Evolutionary conservation across 139 green algal species (phyloP), one percentile per base, ranked within the genome.

Genomic region (Chlorella sp.): DNA sequence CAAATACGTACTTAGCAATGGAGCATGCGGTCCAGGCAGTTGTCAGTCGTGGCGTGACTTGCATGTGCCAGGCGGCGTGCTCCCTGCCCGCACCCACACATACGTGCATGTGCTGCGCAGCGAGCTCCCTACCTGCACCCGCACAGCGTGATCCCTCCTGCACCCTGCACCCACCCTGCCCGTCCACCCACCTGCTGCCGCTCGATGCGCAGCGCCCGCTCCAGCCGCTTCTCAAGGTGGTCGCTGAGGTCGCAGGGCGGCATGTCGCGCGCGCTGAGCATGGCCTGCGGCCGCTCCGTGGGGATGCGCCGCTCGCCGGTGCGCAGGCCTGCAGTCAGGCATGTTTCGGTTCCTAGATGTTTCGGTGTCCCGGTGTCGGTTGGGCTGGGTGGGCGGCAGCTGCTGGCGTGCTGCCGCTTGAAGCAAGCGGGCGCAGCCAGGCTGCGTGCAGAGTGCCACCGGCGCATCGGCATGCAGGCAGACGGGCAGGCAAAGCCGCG

Each of bases 211-310:
- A 94, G 72, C 26, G 51, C 77, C 9, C 44, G 54, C 44, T 85
- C 41, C 28, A 94, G 79, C 38, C 87, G 83, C 38, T 43, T 8
- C 83, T 94, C 85, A 70, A 97, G 84, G 70, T 90, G 91, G 62
- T 96, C 89, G 28, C 81, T 94, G 32, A 99, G 91, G 64, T 94
- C 76, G 73, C 90, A 96, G 34, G 85, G 75, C 0, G 97, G 96
- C 84, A 99, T 92, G 83, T 99, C 95, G 36, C 87, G 89, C 11
- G 96, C 96, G 54, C 94, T 92, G 7, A 98, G 94, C 94, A 99
- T 98, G 3, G 94, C 91, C 83, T 96, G 92, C 3, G 96, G 95
- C 46, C 96, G 93, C 76, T 92, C 86, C 9, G 80, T 76, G 13
- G 94, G 94, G 3, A 89, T 69, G 80, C 91, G 83, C 20, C 95